These are phyloP conservation scores for Sclerotinia glacialis DNA, from an alignment of 2,329 filamentous ascomycete species.

Conservation along the genomic window DNA sequence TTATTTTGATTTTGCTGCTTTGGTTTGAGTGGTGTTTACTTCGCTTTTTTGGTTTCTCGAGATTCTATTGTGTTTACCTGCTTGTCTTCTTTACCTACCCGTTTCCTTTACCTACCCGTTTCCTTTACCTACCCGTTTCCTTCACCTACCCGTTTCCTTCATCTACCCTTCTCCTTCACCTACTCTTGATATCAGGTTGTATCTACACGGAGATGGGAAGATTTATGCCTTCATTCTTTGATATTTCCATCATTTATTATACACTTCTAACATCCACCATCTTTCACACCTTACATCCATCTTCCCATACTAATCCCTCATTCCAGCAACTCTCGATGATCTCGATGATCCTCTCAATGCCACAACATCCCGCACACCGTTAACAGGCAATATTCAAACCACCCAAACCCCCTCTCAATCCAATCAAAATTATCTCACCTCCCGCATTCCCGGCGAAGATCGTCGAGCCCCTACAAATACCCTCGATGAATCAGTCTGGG, in stretches of 20 bases:
- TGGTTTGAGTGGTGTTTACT: not conserved
- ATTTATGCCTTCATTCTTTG: not conserved
- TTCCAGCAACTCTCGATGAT: constrained; percentile 55
- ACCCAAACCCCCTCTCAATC: constrained; percentile 54
- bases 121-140: too few relatives aligned
- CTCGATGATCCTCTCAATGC: constrained; percentile 94
- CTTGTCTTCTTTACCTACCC: too few relatives aligned
- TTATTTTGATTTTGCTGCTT: not conserved
- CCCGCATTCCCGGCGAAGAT: constrained; percentile 88
- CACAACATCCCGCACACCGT: constrained; percentile 64
- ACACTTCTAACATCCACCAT: not conserved
- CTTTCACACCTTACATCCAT: not conserved
- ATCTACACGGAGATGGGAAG: not conserved
- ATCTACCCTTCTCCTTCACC: too few relatives aligned
- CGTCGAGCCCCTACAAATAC: constrained; percentile 85
- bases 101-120: too few relatives aligned
- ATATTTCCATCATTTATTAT: not conserved
- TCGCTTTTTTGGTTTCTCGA: too few relatives aligned
- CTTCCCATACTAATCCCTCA: not conserved
- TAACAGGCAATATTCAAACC: constrained; percentile 73
- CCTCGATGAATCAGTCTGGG: constrained; percentile 96
- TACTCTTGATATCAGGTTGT: not conserved
- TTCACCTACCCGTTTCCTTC: too few relatives aligned
- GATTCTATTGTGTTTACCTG: too few relatives aligned
- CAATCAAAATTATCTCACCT: constrained; percentile 81